Evolutionary conservation across 208 protist genomes (phyloP).

Genomic region (Blastocrithidia nonstop): DNA sequence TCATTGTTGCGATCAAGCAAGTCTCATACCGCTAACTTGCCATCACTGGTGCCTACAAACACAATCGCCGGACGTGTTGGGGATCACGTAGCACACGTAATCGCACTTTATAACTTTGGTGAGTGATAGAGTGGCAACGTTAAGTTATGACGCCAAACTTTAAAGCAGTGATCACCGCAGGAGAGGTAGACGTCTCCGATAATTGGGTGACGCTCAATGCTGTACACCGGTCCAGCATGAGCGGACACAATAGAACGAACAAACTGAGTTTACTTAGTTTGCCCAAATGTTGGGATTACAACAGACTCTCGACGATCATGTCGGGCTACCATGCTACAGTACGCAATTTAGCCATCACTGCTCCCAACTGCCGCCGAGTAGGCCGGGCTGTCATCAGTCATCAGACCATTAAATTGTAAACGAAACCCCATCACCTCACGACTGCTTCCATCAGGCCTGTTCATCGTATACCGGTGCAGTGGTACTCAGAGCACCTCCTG

Average conservation of each 20-base stretch:
- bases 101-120: slow-evolving; percentile 23
- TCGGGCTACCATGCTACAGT: slow-evolving; percentile 39
- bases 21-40: slow-evolving; percentile 83
- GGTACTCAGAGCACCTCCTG: slow-evolving; percentile 75
- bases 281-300: slow-evolving; percentile 25
- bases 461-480: slow-evolving; percentile 54
- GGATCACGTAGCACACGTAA: slow-evolving; percentile 79
- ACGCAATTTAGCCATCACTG: slow-evolving; percentile 55
- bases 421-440: slow-evolving; percentile 74
- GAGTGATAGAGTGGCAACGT: slow-evolving; percentile 61
- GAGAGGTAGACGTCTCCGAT: slow-evolving; percentile 82
- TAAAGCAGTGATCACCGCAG: slow-evolving; percentile 74
- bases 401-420: slow-evolving; percentile 44
- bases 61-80: slow-evolving; percentile 62
- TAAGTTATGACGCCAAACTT: slow-evolving; percentile 77
- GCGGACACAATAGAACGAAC: slow-evolving; percentile 30
- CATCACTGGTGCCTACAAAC: slow-evolving; percentile 64
- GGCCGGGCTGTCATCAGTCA: slow-evolving; percentile 22
- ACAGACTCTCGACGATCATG: slow-evolving; percentile 26
- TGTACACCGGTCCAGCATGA: slow-evolving; percentile 61
- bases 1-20: slow-evolving; percentile 83
- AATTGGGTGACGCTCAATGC: slow-evolving; percentile 65
- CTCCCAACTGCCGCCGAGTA: slow-evolving; percentile 49
- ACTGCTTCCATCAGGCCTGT: slow-evolving; percentile 34
- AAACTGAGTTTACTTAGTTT: slow-evolving; percentile 45